Conservation (phyloP, 2,329 filamentous ascomycete species). For the Phialemoniopsis sp. region DNA sequence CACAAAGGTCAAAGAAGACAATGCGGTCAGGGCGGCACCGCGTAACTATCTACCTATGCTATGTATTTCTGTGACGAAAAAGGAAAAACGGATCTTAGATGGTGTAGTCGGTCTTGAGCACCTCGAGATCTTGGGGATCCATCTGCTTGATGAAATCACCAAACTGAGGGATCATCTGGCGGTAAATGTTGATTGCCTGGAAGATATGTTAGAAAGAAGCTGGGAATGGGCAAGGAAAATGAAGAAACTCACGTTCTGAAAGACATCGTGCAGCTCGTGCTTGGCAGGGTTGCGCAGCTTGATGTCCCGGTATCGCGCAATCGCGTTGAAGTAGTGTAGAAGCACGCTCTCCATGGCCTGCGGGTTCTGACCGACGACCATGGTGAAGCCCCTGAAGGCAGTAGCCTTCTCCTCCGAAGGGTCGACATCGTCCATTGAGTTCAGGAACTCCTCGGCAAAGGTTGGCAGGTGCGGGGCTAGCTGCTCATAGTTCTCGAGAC, state of each 20-base stretch:
- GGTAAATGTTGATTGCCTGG: slow-evolving; percentile 51
- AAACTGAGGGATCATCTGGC: slow-evolving; percentile 57
- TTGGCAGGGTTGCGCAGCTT: slow-evolving; percentile 56
- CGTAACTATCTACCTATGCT: no score
- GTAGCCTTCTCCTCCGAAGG: slow-evolving; percentile 92
- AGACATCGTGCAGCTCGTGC: slow-evolving; percentile 64
- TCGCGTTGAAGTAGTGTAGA: slow-evolving; percentile 75
- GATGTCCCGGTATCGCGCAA: slow-evolving; percentile 72
- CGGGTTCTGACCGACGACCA: slow-evolving; percentile 80
- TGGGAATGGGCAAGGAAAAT: background rate
- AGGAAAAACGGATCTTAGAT: slow-evolving; percentile 22
- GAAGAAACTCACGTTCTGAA: slow-evolving; percentile 64
- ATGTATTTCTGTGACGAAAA: background rate
- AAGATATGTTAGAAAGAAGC: slow-evolving; percentile 2
- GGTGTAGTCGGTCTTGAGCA: slow-evolving; percentile 42
- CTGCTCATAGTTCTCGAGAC: slow-evolving; percentile 70
- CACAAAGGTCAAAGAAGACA: no score
- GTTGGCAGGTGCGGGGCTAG: slow-evolving; percentile 75
- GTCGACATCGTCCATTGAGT: slow-evolving; percentile 77
- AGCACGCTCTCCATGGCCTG: slow-evolving; percentile 87
- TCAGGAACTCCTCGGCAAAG: slow-evolving; percentile 80
- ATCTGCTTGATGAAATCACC: slow-evolving; percentile 49
- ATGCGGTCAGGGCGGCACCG: no score
- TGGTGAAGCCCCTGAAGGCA: slow-evolving; percentile 85
- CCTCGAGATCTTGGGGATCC: slow-evolving; percentile 43